These are phyloP conservation scores for Russula brevipes DNA, from an alignment of 768 basidiomycete genomes.

Conservation along the genomic window DNA sequence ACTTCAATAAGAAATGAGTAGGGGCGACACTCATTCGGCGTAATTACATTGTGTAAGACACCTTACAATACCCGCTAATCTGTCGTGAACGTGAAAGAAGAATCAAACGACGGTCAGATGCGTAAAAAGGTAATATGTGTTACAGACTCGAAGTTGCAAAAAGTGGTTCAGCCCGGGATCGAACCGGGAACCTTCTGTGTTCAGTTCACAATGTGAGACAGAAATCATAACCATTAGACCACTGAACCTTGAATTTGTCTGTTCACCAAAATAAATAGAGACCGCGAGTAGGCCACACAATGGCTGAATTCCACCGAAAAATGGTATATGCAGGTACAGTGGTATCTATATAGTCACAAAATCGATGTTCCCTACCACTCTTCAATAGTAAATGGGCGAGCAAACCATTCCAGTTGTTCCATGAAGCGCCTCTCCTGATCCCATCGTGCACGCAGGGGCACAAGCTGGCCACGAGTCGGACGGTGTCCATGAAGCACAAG, in stretches of 20 bases:
- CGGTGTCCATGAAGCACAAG: constrained; percentile 18
- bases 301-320: neutral
- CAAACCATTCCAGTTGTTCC: neutral
- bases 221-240: constrained; percentile 48
- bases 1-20: constrained; percentile 19
- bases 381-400: constrained; percentile 3
- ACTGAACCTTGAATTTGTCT: constrained; percentile 32
- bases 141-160: constrained; percentile 14
- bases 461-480: constrained; percentile 12
- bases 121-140: too few relatives aligned
- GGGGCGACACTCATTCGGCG: neutral
- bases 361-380: neutral
- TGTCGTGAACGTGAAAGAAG: neutral
- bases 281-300: too few relatives aligned
- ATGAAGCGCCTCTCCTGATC: neutral
- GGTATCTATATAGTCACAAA: neutral
- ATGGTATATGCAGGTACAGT: too few relatives aligned
- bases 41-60: neutral
- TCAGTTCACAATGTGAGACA: constrained; percentile 36
- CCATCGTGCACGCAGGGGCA: constrained; percentile 7
- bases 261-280: neutral
- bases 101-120: neutral
- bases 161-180: constrained; percentile 42
- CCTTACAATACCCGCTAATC: neutral
- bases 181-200: constrained; percentile 47